Conservation (phyloP, 208 protist genomes). For the Leishmania amazonensis region DNA sequence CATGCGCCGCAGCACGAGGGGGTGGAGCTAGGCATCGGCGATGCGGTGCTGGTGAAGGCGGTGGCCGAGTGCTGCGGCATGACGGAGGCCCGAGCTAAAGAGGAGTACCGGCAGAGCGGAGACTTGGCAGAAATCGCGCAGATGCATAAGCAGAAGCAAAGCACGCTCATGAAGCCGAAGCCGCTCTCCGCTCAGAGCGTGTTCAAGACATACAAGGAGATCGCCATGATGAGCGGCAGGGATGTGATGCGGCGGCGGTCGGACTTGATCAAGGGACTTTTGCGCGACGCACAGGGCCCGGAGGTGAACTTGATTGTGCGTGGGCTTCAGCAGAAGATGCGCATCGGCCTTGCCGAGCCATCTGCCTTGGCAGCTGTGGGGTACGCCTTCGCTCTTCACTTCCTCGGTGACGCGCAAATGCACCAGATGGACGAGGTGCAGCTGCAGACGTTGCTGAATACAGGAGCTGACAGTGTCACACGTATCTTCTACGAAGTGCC, state of each 20-base stretch:
- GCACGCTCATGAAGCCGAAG: slow-evolving; percentile 91
- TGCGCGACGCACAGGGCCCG: slow-evolving; percentile 89
- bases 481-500: slow-evolving; percentile 87
- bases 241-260: slow-evolving; percentile 88
- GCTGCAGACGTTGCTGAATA: slow-evolving; percentile 73
- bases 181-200: slow-evolving; percentile 92
- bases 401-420: slow-evolving; percentile 43
- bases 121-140: slow-evolving; percentile 97
- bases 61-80: slow-evolving; percentile 95
- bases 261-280: slow-evolving; percentile 93
- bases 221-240: slow-evolving; percentile 93
- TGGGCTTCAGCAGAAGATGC: slow-evolving; percentile 97
- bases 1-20: slow-evolving; percentile 96
- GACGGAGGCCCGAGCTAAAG: slow-evolving; percentile 79
- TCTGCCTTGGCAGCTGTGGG: slow-evolving; percentile 95
- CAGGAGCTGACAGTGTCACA: slow-evolving; percentile 53
- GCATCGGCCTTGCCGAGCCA: slow-evolving; percentile 97
- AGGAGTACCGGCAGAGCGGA: slow-evolving; percentile 88
- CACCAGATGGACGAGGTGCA: slow-evolving; percentile 46
- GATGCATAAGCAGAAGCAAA: slow-evolving; percentile 81
- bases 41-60: slow-evolving; percentile 95
- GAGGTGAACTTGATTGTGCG: slow-evolving; percentile 97
- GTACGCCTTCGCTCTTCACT: slow-evolving; percentile 91
- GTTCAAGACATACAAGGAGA: slow-evolving; percentile 87
- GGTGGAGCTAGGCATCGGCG: slow-evolving; percentile 98